Evolutionary conservation across 2,329 filamentous ascomycete genomes (phyloP), one percentile per base, ranked within the genome.

Genomic region (Botrytis porri): DNA sequence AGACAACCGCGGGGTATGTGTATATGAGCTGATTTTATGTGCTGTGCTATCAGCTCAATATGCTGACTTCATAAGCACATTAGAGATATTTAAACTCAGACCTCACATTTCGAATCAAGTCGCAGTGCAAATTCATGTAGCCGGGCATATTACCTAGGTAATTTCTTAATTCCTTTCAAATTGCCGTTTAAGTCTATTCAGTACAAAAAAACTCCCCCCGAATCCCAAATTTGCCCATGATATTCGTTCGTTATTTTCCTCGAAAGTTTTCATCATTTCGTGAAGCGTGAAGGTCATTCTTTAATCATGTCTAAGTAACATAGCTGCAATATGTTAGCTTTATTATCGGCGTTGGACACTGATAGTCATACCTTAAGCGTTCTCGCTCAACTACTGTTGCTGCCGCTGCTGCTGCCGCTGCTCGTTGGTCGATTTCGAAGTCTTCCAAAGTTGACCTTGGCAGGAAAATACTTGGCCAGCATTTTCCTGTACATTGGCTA

Each of bases 401-500:
- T 18, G n/a, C 51, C 9, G n/a, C 51, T n/a, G 51, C n/a, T 18
- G 4, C 51, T 54, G 12, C 51, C 29, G 51, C 51, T 57, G 51
- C 51, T 57, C n/a, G 51, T 57, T 57, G 51, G 51, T 29, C 51
- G 51, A 6, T 18, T 29, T 57, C 6, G 7, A 29, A 57, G 51
- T 29, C 3, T 29, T 29, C 51, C 51, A 57, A 57, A 57, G n/a
- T 57, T 57, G 51, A 57, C n/a, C 51, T 57, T 29, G 4, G 14
- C n/a, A 29, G 51, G n/a, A 57, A 57, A 57, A 18, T 4, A 57
- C n/a, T 57, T 57, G 3, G 14, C 51, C 3, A 57, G 4, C 14
- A 57, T 18, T 29, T 29, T 16, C n/a, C 32, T 14, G n/a, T 57
- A 57, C 8, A 57, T 57, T 57, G 88, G 89, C 88, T 89, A 74